phyloP scores from a whole-genome alignment of 148 eudicot species.

The Rhododendron mucronatum region DNA sequence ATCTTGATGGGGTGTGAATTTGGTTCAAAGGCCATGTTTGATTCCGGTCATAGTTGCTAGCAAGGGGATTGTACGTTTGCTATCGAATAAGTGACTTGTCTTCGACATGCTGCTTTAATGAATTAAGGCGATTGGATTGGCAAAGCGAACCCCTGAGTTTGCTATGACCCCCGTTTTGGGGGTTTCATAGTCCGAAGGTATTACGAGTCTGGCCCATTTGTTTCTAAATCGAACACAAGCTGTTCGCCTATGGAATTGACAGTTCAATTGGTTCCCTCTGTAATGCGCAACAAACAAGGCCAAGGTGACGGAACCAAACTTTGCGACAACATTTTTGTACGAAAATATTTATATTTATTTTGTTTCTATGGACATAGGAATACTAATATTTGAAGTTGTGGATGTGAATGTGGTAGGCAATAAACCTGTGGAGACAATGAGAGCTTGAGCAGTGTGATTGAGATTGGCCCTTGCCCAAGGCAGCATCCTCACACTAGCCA shows the following conservation, averaged over 20 bases:
- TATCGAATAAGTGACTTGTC: neutral
- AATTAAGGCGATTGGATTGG: neutral
- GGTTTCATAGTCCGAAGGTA: neutral
- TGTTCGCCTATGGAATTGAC: neutral
- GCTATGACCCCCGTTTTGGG: no score
- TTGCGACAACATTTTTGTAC: neutral
- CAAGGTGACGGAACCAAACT: neutral
- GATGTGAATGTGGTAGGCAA: neutral
- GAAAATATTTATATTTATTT: no score
- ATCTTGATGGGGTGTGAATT: neutral
- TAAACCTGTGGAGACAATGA: conserved; percentile 74
- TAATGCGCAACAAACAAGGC: neutral
- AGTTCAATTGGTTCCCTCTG: neutral
- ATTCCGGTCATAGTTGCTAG: neutral
- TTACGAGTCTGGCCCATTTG: neutral
- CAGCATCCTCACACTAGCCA: conserved; percentile 80
- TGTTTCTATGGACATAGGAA: neutral
- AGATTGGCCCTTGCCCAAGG: conserved; percentile 94
- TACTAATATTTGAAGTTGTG: neutral
- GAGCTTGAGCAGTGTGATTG: conserved; percentile 89
- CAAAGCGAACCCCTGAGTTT: neutral
- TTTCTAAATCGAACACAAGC: neutral
- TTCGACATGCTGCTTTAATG: neutral
- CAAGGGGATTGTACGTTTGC: neutral
- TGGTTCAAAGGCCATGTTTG: neutral